Evolutionary conservation across 1,284 basidiomycete species (phyloP).

Genomic region (Ganoderma leucocontextum): DNA sequence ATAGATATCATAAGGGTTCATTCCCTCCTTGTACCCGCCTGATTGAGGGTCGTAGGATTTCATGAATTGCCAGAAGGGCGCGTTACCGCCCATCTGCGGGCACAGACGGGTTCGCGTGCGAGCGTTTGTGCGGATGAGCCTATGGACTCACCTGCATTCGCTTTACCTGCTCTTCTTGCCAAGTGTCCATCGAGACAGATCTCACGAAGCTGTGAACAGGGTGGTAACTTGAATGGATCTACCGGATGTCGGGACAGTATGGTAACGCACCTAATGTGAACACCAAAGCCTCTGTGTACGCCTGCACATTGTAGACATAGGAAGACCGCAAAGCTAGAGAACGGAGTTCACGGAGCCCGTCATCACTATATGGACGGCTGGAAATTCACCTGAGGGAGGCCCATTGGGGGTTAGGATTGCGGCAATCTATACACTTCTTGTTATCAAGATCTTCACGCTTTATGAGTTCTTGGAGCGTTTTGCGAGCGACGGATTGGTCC

Average conservation of each 20-base stretch:
- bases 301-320: constrained; percentile 94
- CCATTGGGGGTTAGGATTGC: constrained; percentile 91
- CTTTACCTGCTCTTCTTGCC: constrained; percentile 89
- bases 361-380: constrained; percentile 31
- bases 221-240: constrained; percentile 14
- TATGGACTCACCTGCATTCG: constrained; percentile 81
- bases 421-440: constrained; percentile 83
- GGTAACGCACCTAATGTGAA: constrained; percentile 75
- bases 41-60: constrained; percentile 76
- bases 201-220: constrained; percentile 79
- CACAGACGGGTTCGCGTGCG: constrained; percentile 20
- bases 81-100: constrained; percentile 84
- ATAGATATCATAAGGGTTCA: constrained; percentile 83
- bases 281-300: constrained; percentile 87
- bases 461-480: constrained; percentile 77
- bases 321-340: constrained; percentile 80
- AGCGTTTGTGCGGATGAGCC: constrained; percentile 20
- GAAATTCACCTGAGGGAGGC: constrained; percentile 73
- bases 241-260: constrained; percentile 7
- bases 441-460: constrained; percentile 78
- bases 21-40: constrained; percentile 78
- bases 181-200: constrained; percentile 95
- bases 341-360: constrained; percentile 24
- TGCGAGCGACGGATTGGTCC: constrained; percentile 76
- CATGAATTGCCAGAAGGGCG: constrained; percentile 82